Evolutionary conservation across 2,329 filamentous ascomycete genomes (phyloP).

Genomic region (Pseudocercospora macadamiae): DNA sequence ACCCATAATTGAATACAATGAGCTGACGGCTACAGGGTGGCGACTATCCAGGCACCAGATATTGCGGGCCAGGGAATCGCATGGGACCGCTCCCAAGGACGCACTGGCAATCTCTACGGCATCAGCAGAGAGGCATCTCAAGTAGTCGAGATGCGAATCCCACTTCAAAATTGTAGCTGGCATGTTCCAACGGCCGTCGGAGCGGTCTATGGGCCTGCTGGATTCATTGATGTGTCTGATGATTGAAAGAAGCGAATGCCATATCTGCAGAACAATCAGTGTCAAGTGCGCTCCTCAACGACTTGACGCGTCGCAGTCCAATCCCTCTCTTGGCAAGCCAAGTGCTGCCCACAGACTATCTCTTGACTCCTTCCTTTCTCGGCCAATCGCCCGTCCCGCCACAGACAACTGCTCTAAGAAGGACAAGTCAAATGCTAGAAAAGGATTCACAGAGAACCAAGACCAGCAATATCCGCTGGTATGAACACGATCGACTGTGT

Average conservation of each 20-base stretch:
- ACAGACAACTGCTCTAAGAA: too few relatives aligned
- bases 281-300: background rate
- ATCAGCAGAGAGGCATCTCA: constrained; percentile 6
- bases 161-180: constrained; percentile 10
- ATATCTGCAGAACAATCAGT: background rate
- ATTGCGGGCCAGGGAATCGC: constrained; percentile 11
- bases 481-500: too few relatives aligned
- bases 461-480: background rate
- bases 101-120: constrained; percentile 1
- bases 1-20: background rate
- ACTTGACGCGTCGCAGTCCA: background rate
- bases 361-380: background rate
- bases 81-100: constrained; percentile 6
- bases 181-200: constrained; percentile 1
- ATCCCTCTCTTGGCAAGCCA: background rate
- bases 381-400: background rate
- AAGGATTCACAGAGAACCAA: background rate
- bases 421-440: background rate
- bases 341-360: background rate
- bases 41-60: constrained; percentile 1
- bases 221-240: background rate
- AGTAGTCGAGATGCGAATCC: constrained; percentile 8
- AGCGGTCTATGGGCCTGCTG: constrained; percentile 2
- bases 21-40: background rate
- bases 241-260: background rate